phyloP scores from a whole-genome alignment of 805 yeast genomes.

The Wickerhamiella lipophila region DNA sequence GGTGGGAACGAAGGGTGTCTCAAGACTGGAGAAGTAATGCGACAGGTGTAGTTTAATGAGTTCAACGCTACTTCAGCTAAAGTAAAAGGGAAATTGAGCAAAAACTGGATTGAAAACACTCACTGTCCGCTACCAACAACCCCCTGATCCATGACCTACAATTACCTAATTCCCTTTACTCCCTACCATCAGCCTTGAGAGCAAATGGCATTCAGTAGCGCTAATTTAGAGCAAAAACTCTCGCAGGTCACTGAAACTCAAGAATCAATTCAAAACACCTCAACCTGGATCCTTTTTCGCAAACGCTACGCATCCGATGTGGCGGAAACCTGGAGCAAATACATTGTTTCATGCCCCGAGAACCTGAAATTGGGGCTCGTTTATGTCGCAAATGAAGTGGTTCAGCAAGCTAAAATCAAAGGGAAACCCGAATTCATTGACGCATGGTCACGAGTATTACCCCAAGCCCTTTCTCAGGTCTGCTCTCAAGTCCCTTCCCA shows the following conservation, averaged over 20 bases:
- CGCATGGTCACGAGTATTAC: slow-evolving; percentile 40
- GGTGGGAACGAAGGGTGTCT: too few species aligned
- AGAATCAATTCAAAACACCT: slow-evolving; percentile 58
- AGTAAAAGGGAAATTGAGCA: too few species aligned
- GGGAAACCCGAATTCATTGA: slow-evolving; percentile 44
- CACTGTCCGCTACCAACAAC: too few species aligned
- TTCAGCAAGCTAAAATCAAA: slow-evolving; percentile 61
- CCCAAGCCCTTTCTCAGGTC: slow-evolving; percentile 29
- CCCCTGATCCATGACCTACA: neutral
- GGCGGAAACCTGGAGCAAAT: slow-evolving; percentile 41
- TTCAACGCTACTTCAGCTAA: too few species aligned
- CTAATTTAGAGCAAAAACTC: slow-evolving; percentile 22
- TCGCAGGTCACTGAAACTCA: slow-evolving; percentile 43
- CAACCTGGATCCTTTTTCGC: slow-evolving; percentile 62
- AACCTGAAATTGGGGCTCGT: slow-evolving; percentile 43
- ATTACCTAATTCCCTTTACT: neutral
- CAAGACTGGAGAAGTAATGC: too few species aligned
- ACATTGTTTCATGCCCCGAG: slow-evolving; percentile 27
- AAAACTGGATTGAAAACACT: too few species aligned
- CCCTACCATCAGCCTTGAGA: neutral
- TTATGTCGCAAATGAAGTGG: slow-evolving; percentile 68
- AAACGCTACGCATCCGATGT: slow-evolving; percentile 43
- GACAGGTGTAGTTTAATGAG: too few species aligned
- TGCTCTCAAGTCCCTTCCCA: slow-evolving; percentile 31
- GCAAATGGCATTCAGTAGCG: slow-evolving; percentile 22